Evolutionary conservation across 352 stramenopile species (phyloP), one percentile per base, ranked within the genome.

Genomic region (Phytophthora citricola): DNA sequence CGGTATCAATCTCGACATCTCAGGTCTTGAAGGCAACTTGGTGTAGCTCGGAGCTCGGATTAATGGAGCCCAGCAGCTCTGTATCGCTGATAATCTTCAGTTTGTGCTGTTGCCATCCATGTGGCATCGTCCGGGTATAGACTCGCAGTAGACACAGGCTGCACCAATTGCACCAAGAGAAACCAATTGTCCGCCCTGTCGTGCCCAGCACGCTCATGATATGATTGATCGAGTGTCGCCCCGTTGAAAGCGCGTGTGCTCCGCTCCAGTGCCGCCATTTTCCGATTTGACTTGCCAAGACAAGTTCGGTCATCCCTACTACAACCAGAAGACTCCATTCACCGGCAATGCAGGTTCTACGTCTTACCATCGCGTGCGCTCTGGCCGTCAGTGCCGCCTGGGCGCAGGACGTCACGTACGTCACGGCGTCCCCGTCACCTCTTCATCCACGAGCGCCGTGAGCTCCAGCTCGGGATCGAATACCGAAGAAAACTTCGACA

Each of bases 261-360:
- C 36, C 12, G 26, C 44, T 48, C 44, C 24, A 24, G 29, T 63
- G 32, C 29, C 46, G 40, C 52, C 63, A 76, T 66, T 73, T 32
- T 38, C 26, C 39, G 40, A 63, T 58, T 72, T 26, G 31, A 60
- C 7, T 34, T 15, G 46, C 10, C 54, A 66, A 58, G 24, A 54
- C 61, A 27, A 64, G 61, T 55, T 31, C 20, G 39, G 15, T 44
- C 31, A 44, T 43, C 32, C 10, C 56, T 39, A 26, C 38, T 41
- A 40, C n/a, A 36, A 43, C 39, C 24, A 57, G 63, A 66, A 71
- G 56, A 60, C 56, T 52, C 22, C 9, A 60, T 32, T 14, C 38
- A 43, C 38, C 32, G 32, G 14, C 7, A 36, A 32, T 76, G 69
- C 66, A 76, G 48, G 41, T 76, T 48, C 53, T 63, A 41, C 69